Percentiles rank a stretch among this genome's conserved stretches.
Evolutionary conservation across 306 rosid genomes (phyloP).

Genomic region (Citrullus colocynthis): DNA sequence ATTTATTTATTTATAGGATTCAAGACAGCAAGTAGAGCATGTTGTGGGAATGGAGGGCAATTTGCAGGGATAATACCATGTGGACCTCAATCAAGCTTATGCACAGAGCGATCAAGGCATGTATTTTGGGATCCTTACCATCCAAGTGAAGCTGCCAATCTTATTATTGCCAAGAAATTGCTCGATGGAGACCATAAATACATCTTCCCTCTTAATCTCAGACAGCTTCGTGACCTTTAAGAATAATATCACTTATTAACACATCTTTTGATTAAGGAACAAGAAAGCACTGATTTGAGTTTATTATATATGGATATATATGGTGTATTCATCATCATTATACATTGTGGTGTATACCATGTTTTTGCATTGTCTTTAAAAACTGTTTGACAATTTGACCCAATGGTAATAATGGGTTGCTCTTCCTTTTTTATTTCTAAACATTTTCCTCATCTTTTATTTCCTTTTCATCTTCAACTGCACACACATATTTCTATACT

Average conservation of each 20-base stretch:
- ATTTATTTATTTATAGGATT: slow-evolving; percentile 31
- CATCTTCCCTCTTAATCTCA: slow-evolving; percentile 69
- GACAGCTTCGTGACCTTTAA: slow-evolving; percentile 57
- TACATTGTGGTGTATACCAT: neutral
- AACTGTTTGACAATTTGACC: neutral
- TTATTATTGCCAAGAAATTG: slow-evolving; percentile 59
- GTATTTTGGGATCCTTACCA: slow-evolving; percentile 98
- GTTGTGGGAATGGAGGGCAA: slow-evolving; percentile 93
- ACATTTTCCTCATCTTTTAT: neutral
- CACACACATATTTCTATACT: too few relatives aligned
- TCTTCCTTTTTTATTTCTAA: neutral
- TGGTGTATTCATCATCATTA: neutral
- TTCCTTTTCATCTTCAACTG: too few relatives aligned
- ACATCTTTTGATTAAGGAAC: neutral
- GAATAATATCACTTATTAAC: neutral
- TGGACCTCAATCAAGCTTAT: slow-evolving; percentile 71
- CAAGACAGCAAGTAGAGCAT: slow-evolving; percentile 58
- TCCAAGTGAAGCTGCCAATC: slow-evolving; percentile 86
- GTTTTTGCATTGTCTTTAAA: neutral
- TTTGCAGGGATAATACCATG: slow-evolving; percentile 91
- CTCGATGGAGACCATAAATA: slow-evolving; percentile 57
- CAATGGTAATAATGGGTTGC: neutral
- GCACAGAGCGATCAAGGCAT: slow-evolving; percentile 51
- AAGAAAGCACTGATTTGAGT: neutral
- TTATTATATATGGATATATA: too few relatives aligned